phyloP scores from a whole-genome alignment of 1,139 yeast genomes.

The Pichia sp. region DNA sequence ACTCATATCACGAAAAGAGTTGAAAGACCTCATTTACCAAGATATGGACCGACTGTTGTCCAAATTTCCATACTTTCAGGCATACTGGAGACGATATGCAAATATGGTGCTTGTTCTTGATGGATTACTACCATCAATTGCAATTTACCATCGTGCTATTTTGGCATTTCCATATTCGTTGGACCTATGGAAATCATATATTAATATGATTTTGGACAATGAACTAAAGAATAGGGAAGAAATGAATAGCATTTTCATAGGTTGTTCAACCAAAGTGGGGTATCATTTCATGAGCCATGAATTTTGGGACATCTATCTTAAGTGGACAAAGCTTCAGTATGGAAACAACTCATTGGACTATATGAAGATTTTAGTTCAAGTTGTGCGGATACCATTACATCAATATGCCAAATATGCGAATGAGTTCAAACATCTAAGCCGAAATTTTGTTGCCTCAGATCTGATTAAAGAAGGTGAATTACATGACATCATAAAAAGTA shows the following conservation, averaged over 20 bases:
- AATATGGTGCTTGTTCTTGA: conserved; percentile 46
- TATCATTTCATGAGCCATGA: conserved; percentile 53
- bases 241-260: conserved; percentile 35
- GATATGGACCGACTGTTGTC: conserved; percentile 37
- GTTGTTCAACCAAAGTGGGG: conserved; percentile 41
- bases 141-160: conserved; percentile 40
- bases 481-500: conserved; percentile 15
- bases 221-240: conserved; percentile 24
- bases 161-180: conserved; percentile 47
- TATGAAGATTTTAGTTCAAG: conserved; percentile 34
- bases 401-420: conserved; percentile 62
- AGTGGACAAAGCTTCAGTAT: conserved; percentile 34
- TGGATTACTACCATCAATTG: conserved; percentile 46
- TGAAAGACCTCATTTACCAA: conserved; percentile 22
- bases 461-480: conserved; percentile 26
- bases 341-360: conserved; percentile 29
- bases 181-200: conserved; percentile 62
- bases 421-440: conserved; percentile 38
- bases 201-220: conserved; percentile 42
- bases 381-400: conserved; percentile 53
- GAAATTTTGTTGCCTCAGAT: conserved; percentile 31
- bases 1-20: conserved; percentile 11
- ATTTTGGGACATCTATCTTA: conserved; percentile 59
- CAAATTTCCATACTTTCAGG: conserved; percentile 49
- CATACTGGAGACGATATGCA: conserved; percentile 55